Conservation (phyloP, 1,139 yeast genomes). For the Suhomyces kunorum region DNA sequence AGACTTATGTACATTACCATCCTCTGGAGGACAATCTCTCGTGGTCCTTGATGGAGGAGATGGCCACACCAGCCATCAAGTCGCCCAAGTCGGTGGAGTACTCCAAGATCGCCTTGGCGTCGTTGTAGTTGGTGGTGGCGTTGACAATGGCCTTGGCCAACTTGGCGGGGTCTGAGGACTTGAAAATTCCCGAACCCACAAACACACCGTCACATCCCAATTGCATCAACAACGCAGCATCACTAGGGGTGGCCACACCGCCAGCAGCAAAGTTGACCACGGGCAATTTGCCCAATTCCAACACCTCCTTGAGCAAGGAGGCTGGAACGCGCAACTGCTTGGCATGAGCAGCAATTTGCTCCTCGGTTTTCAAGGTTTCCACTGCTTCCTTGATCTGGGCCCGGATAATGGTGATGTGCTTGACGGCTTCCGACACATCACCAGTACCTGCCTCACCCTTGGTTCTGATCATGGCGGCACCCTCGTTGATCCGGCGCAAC, state of each 20-base stretch:
- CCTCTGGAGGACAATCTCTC: conserved; percentile 57
- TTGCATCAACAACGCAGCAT: conserved; percentile 87
- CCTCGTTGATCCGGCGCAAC: conserved; percentile 75
- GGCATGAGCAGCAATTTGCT: conserved; percentile 52
- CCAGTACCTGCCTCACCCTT: conserved; percentile 94
- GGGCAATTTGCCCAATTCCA: conserved; percentile 60
- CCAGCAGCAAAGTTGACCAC: conserved; percentile 92
- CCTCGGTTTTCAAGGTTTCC: conserved; percentile 40
- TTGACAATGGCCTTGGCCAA: conserved; percentile 80
- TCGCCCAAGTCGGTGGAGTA: conserved; percentile 76
- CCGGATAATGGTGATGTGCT: conserved; percentile 64
- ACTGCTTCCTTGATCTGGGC: conserved; percentile 54
- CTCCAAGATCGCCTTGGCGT: conserved; percentile 64
- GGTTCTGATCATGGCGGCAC: conserved; percentile 87
- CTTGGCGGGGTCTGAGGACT: conserved; percentile 70
- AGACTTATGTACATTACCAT: conserved; percentile 36
- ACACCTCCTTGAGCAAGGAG: conserved; percentile 50
- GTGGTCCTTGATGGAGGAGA: conserved; percentile 47
- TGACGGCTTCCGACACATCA: conserved; percentile 83
- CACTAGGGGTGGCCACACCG: conserved; percentile 88
- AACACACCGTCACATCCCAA: conserved; percentile 91
- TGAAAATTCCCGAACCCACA: conserved; percentile 89
- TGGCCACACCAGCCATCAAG: conserved; percentile 70
- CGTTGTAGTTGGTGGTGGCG: conserved; percentile 75
- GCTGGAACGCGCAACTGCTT: conserved; percentile 62